These are phyloP conservation scores for Chaetomium fimeti DNA, from an alignment of 495 filamentous ascomycete species.

Conservation along the genomic window DNA sequence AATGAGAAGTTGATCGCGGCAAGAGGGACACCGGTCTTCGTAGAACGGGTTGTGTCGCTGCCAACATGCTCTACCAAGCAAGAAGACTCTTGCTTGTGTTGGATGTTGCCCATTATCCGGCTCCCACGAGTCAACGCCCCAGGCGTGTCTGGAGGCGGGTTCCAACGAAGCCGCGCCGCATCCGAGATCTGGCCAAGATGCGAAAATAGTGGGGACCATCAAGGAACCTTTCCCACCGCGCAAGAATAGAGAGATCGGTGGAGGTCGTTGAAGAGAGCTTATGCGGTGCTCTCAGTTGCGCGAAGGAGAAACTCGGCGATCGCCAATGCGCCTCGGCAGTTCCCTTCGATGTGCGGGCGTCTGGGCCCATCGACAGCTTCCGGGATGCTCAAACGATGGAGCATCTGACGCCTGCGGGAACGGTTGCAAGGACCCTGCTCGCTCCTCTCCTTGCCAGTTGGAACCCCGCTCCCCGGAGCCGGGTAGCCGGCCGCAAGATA, in stretches of 20 bases:
- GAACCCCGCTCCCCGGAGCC: constrained; percentile 21
- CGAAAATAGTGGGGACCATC: constrained; percentile 7
- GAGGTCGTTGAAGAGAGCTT: background rate
- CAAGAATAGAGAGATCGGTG: constrained; percentile 1
- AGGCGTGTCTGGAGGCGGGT: constrained; percentile 12
- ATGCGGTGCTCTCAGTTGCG: background rate
- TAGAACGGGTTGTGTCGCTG: background rate
- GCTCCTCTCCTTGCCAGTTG: constrained; percentile 1
- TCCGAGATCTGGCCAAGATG: constrained; percentile 9
- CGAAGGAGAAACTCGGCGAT: no score
- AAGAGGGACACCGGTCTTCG: background rate
- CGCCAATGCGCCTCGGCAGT: no score
- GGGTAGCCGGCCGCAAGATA: background rate
- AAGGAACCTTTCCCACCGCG: background rate
- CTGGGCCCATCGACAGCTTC: background rate
- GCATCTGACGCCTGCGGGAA: background rate
- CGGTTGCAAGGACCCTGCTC: constrained; percentile 9
- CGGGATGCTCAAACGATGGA: constrained; percentile 6
- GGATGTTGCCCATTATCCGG: background rate
- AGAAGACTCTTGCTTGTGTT: background rate
- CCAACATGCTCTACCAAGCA: background rate
- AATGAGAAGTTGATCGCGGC: background rate
- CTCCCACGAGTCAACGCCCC: background rate
- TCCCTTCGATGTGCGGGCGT: background rate
- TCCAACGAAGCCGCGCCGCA: constrained; percentile 12